Evolutionary conservation across 176 grass and related monocot genomes (phyloP), one percentile per base, ranked within the genome.

Genomic region (Carex littledalei): DNA sequence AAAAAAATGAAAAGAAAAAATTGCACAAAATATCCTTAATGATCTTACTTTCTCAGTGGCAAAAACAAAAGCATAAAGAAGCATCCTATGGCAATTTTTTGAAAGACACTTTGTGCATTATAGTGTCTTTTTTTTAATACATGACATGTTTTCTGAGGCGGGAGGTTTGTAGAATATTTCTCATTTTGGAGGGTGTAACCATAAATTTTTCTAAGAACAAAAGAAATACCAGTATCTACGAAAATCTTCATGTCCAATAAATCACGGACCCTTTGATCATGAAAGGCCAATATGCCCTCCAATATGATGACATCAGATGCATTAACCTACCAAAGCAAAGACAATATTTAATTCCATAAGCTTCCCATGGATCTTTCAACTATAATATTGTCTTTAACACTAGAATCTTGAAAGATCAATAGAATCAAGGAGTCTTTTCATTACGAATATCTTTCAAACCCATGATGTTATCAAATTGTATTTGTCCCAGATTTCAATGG

Each of bases 191-290:
- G n/a, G 32, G n/a, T 22, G 26, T 34, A 61, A 80, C 26, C 17
- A 56, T 32, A 59, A 62, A 84, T 59, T 43, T 34, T 87, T 47
- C 17, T 29, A 53, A 88, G 16, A 78, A 62, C 24, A 58, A 18
- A 87, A 57, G 47, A 83, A 14, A 74, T 57, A 99, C 96, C 96
- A 92, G 96, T 95, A 71, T 95, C 96, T 14, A 99, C 96, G 61
- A 99, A 99, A 80, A 99, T 95, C 83, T 99, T 99, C 96, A 99
- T 99, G 72, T 99, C 93, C 93, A 99, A 95, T 81, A 95, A 87
- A 84, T 99, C 86, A 49, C 93, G 96, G 53, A 99, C 93, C 82
- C 88, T 89, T 86, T 91, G 89, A 37, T 99, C 96, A 86, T 99
- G 96, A 67, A 99, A 99, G 57, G 95, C 93, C 88, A 99, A 88